Percentiles rank a stretch among this genome's conserved stretches.
Evolutionary conservation across 1,284 basidiomycete species (phyloP).

Genomic region (Spongispora temasekensis): DNA sequence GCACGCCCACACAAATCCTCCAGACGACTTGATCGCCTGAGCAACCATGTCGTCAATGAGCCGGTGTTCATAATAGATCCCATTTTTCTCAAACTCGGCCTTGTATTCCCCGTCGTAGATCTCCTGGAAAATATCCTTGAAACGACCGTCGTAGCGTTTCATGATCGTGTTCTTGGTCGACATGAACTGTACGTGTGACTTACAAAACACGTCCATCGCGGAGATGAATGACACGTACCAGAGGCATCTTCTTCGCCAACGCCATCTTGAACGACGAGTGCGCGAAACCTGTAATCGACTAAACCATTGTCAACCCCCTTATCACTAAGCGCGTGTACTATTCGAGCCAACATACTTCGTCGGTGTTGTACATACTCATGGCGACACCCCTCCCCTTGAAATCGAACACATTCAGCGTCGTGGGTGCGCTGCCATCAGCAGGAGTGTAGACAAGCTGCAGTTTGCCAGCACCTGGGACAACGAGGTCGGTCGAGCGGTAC

Average conservation of each 20-base stretch:
- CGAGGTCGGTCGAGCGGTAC: conserved; percentile 90
- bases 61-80: conserved; percentile 97
- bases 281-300: conserved; percentile 94
- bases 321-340: conserved; percentile 5
- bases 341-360: conserved; percentile 57
- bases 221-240: conserved; percentile 48
- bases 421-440: conserved; percentile 62
- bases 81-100: conserved; percentile 74
- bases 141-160: conserved; percentile 96
- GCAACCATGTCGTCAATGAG: conserved; percentile 96
- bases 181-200: conserved; percentile 65
- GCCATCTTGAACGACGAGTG: conserved; percentile 99
- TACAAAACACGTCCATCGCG: conserved; percentile 1
- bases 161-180: conserved; percentile 98
- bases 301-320: conserved; percentile 8
- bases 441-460: conserved; percentile 89
- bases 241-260: conserved; percentile 90
- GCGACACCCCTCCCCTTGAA: conserved; percentile 90
- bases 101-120: conserved; percentile 90
- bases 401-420: conserved; percentile 82
- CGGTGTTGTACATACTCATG: conserved; percentile 95
- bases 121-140: conserved; percentile 99
- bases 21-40: conserved; percentile 93
- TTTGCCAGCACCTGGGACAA: conserved; percentile 87
- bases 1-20: conserved; percentile 97